Percentiles rank a stretch among this genome's conserved stretches.
These are phyloP conservation scores for Phytophthora colocasiae DNA, from an alignment of 352 stramenopile genomes.

Conservation along the genomic window DNA sequence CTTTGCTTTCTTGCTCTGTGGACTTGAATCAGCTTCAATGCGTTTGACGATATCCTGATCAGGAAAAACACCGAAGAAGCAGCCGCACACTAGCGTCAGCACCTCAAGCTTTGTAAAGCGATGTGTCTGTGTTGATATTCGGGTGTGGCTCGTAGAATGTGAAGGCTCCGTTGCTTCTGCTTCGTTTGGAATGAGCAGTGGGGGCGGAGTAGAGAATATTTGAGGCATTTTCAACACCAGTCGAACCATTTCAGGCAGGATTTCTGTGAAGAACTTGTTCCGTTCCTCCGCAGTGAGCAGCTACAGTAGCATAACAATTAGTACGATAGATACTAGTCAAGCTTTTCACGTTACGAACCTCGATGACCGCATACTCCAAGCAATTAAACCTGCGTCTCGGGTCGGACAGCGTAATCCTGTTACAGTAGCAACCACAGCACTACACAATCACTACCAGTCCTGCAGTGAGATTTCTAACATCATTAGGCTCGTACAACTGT, in stretches of 20 bases:
- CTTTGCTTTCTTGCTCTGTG: constrained; percentile 11
- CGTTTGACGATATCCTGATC: constrained; percentile 42
- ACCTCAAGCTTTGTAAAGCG: constrained; percentile 56
- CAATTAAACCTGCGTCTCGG: constrained; percentile 42
- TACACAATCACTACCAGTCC: constrained; percentile 13
- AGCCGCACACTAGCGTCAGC: constrained; percentile 55
- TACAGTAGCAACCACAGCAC: constrained; percentile 11
- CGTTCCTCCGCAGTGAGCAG: constrained; percentile 46
- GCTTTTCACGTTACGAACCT: constrained; percentile 23
- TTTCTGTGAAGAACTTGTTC: constrained; percentile 43
- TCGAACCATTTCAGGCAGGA: constrained; percentile 59
- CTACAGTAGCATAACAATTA: constrained; percentile 26
- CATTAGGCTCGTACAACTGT: constrained; percentile 44
- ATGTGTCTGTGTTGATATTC: constrained; percentile 32
- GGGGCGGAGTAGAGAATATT: constrained; percentile 47
- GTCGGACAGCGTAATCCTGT: constrained; percentile 41
- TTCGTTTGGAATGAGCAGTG: constrained; percentile 48
- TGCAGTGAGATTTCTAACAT: background rate
- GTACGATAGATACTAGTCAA: background rate
- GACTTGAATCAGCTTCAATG: constrained; percentile 1
- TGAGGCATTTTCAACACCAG: constrained; percentile 60
- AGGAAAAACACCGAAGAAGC: constrained; percentile 74
- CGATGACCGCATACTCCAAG: constrained; percentile 44
- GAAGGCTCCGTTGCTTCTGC: background rate
- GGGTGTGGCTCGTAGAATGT: constrained; percentile 1